A percentile compares a stretch with the other conserved stretches of the same genome.
phyloP scores from a whole-genome alignment of 2,329 filamentous ascomycete species.

The Penicillium sp. region DNA sequence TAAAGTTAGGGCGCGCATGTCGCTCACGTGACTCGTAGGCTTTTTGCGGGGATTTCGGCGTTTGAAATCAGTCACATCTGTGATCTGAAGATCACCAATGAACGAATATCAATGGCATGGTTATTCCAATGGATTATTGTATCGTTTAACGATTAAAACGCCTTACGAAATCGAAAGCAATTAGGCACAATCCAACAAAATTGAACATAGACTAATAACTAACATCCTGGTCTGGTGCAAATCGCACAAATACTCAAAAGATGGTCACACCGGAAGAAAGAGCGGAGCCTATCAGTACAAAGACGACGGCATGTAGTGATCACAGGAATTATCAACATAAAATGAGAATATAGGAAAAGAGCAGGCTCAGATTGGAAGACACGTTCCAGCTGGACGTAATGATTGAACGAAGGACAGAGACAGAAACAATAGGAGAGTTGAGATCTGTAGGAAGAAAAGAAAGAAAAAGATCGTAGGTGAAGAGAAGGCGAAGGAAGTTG shows the following conservation, averaged over 20 bases:
- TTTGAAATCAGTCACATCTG: not conserved
- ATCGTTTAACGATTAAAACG: too few species aligned
- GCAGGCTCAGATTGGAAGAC: slow-evolving; percentile 6
- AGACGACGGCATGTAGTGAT: slow-evolving; percentile 9
- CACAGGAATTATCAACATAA: slow-evolving; percentile 23
- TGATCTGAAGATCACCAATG: not conserved
- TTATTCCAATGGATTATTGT: not conserved
- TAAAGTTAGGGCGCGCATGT: not conserved
- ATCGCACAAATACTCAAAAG: slow-evolving; percentile 16
- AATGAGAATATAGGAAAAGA: slow-evolving; percentile 11
- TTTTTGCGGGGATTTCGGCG: not conserved
- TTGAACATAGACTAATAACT: slow-evolving; percentile 13
- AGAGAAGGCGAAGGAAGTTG: not conserved
- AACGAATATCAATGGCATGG: not conserved
- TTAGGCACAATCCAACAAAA: not conserved
- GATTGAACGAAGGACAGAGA: slow-evolving; percentile 11
- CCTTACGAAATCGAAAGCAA: not conserved
- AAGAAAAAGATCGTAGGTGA: slow-evolving; percentile 3
- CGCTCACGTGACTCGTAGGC: not conserved
- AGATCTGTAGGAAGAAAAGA: slow-evolving; percentile 5
- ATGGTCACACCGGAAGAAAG: slow-evolving; percentile 15
- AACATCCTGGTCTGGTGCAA: slow-evolving; percentile 17
- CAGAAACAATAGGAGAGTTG: slow-evolving; percentile 2
- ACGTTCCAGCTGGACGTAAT: not conserved
- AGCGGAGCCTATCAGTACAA: slow-evolving; percentile 11